Base-by-base conservation (phyloP, 2,329 filamentous ascomycete species). In the Hymenoscyphus salicellus region DNA sequence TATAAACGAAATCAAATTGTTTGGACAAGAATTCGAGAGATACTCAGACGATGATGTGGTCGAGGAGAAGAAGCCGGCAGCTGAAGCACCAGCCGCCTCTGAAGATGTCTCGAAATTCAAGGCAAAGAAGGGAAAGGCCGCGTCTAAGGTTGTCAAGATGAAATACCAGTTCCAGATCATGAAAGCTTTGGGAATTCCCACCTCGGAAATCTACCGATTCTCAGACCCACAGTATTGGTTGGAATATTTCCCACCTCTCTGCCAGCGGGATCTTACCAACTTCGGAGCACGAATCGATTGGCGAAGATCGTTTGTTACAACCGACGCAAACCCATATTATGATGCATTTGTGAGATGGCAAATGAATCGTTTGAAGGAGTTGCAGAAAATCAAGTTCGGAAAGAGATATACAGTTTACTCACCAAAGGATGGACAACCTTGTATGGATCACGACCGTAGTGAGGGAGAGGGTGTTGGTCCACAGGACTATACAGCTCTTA, bases 151-250 rank as follows among this genome's bases (percentile, higher is more conserved):
- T 0, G 89, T 93, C 73, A 95, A 96, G 80, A 87, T 92, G 79
- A 97, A 97, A 81, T 98, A 98, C 78, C 92, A 96, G 76, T 96
- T 93, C 79, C 90, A 94, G 80, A 96, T 97, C 72, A 96, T 97
- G 93, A 81, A 93, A 74, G 90, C 94, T 5, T 86, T 97, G 68
- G 95, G 94, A 41, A 92, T 98, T 56, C 91, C 93, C 0, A 80
- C 87, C 58, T 86, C 94, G 72, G 93, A 99, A 70, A 97, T 99
- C 67, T 90, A 97, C 79, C 89, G 89, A 71, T 99, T 99, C 74
- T 89, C 95, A 64, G 92, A 99, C 75, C 86, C 94, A n/a, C 84
- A 88, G 63, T 84, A 97, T 80, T 98, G 94, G 95, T 87, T 99
- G 62, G 82, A 94, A 68, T 91, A 90, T 80, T 99, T 98, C 80